Evolutionary conservation across 225 moss, liverwort and hornwort genomes (phyloP), one percentile per base, ranked within the genome.

Genomic region (Asterella californica): DNA sequence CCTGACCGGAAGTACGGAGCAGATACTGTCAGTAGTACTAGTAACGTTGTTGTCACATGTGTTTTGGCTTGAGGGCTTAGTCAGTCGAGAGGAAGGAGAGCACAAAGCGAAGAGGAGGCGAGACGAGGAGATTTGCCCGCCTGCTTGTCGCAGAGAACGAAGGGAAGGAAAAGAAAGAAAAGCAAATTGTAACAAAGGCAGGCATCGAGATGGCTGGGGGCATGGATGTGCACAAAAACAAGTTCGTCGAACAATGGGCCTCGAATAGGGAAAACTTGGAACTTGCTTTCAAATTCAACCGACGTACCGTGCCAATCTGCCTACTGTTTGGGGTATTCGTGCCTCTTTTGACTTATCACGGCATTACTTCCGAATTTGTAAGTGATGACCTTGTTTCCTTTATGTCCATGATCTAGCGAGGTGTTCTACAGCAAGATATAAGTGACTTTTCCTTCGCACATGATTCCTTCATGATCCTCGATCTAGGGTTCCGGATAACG

Each of bases 151-250:
- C n/a, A 27, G 27, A 27, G 6, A 10, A 10, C 25, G 61, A 27
- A 61, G 61, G 25, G 7, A 8, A 61, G 27, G 61, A 27, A 25
- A 6, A 21, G 61, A 61, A 61, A 25, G n/a, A n/a, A n/a, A n/a
- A n/a, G 8, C n/a, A 25, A 42, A 42, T 61, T 21, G 61, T 18
- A 61, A 3, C 52, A 25, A 6, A 9, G 21, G 57, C 36, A 74
- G 83, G 74, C n/a, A n/a, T n/a, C n/a, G n/a, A n/a, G 24, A 97
- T 97, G 96, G 96, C 88, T 81, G 96, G 96, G 70, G 96, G 96
- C 0, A 91, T 97, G 96, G 94, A 93, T 24, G 88, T 93, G 37
- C 94, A 90, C 81, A 90, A 85, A 81, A 97, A 97, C 84, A 90
- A 86, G 88, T 89, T 88, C 72, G 86, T 97, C 62, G 96, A 97